Evolutionary conservation across 768 basidiomycete genomes (phyloP).

Genomic region (Lactarius pseudohatsudake): DNA sequence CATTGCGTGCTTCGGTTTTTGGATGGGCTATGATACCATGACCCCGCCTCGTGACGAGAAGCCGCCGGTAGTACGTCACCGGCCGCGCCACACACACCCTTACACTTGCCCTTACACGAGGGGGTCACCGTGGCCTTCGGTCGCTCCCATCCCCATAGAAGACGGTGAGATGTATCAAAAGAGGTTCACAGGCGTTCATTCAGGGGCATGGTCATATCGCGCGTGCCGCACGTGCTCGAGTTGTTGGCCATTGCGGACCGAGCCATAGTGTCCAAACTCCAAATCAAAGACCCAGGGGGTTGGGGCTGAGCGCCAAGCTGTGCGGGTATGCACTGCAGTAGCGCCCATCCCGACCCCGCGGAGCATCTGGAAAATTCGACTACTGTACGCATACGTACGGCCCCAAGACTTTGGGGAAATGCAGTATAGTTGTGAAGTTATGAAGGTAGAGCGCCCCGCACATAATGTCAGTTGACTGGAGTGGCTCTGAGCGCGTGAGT

Average conservation of each 20-base stretch:
- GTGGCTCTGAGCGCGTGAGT: background rate
- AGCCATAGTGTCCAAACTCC: background rate
- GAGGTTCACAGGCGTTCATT: background rate
- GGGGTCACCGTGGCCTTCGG: background rate
- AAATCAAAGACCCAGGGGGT: background rate
- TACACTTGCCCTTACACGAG: background rate
- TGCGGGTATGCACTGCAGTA: background rate
- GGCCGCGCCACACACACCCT: background rate
- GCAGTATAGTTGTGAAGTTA: background rate
- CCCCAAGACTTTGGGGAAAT: background rate
- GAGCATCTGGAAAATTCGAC: background rate
- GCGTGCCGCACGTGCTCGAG: background rate
- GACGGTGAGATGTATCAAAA: background rate
- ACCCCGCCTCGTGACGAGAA: constrained; percentile 1
- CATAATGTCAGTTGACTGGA: background rate
- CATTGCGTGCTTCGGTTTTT: background rate
- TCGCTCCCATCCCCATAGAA: background rate
- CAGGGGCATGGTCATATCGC: background rate
- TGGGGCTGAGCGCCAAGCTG: background rate
- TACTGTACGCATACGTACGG: background rate
- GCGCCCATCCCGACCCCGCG: background rate
- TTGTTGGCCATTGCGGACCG: background rate
- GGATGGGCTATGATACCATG: background rate
- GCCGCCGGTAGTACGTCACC: constrained; percentile 2
- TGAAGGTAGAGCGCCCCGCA: background rate